A percentile compares a stretch with the other conserved stretches of the same genome.
These are phyloP conservation scores for Neofusicoccum sp. DNA, from an alignment of 2,329 filamentous ascomycete genomes.

Conservation along the genomic window DNA sequence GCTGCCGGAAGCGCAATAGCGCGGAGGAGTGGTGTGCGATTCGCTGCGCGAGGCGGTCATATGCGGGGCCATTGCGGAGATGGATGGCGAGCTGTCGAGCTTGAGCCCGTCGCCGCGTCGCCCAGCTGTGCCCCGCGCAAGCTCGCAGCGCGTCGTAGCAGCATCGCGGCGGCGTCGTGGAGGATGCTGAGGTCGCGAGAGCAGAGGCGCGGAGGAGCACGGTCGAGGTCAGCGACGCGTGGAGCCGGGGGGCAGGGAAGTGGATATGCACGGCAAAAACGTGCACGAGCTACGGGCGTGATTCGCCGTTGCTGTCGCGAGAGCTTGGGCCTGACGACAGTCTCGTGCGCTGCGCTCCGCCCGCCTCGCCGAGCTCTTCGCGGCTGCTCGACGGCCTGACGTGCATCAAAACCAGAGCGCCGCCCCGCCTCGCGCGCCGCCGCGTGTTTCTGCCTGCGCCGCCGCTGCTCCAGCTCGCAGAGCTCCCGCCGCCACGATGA, in stretches of 20 bases:
- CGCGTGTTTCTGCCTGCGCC: neutral
- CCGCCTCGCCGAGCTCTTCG: slow-evolving; percentile 1
- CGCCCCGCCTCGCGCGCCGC: neutral
- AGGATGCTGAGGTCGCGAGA: neutral
- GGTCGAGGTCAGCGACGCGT: neutral
- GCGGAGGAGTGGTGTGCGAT: slow-evolving; percentile 11
- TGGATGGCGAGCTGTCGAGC: neutral
- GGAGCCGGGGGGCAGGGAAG: neutral
- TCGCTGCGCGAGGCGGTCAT: neutral
- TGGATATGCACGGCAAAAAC: neutral
- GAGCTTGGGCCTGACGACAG: slow-evolving; percentile 1
- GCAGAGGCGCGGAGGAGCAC: neutral
- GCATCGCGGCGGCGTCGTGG: neutral
- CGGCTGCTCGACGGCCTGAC: neutral
- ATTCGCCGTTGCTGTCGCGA: slow-evolving; percentile 6
- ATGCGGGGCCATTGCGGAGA: slow-evolving; percentile 1
- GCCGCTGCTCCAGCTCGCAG: neutral
- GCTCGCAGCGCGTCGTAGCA: neutral
- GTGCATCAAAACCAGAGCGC: slow-evolving; percentile 4
- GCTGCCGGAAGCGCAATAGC: neutral
- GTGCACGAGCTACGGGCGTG: slow-evolving; percentile 1
- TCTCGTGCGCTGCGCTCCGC: neutral
- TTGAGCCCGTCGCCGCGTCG: neutral
- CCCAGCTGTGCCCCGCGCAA: neutral
- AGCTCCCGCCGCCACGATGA: slow-evolving; percentile 4